Conservation (phyloP, 768 basidiomycete genomes). For the Pleurotus djamor region DNA sequence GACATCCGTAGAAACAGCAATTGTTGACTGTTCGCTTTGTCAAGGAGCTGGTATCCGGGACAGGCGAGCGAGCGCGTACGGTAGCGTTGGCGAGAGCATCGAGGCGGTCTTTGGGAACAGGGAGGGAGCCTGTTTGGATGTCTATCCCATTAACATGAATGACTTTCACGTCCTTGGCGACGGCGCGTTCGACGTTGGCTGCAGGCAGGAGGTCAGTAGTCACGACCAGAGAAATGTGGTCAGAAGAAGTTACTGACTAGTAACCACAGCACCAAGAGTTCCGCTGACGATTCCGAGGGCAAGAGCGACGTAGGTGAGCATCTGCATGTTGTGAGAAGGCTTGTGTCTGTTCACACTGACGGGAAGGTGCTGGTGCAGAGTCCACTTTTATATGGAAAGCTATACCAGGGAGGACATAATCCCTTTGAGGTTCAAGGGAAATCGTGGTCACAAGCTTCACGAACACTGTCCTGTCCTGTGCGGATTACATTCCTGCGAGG, state of each 20-base stretch:
- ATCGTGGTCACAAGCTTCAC: no score
- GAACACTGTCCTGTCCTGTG: no score
- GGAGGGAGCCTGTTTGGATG: background rate
- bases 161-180: background rate
- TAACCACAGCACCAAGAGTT: background rate
- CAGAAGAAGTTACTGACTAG: background rate
- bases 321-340: background rate
- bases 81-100: background rate
- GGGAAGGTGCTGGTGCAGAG: no score
- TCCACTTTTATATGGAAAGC: no score
- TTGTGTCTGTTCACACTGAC: no score
- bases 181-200: background rate
- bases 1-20: conserved; percentile 7
- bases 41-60: background rate
- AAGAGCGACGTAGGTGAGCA: background rate
- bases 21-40: conserved; percentile 7
- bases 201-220: background rate
- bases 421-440: no score
- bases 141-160: conserved; percentile 1
- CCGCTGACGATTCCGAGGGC: background rate
- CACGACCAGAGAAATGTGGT: background rate
- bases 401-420: no score
- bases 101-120: background rate
- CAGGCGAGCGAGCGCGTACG: background rate
- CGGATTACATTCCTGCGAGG: no score